Base-by-base conservation (phyloP, 1,284 basidiomycete genomes). In the Rhodotorula sp. region DNA sequence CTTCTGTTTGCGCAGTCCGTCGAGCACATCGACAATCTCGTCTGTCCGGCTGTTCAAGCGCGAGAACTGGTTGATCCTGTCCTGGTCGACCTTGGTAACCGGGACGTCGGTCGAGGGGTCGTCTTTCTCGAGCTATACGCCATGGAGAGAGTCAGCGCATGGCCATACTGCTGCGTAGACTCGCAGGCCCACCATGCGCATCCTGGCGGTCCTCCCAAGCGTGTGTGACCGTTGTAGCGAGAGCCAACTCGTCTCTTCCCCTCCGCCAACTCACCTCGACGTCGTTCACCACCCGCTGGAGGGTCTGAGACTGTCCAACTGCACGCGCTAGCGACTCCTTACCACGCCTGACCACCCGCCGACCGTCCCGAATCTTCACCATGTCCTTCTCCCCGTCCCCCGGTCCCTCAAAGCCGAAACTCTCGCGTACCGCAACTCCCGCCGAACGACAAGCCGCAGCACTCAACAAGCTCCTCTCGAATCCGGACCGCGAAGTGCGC, bases 21-120 rank as follows among this genome's bases (percentile, higher is more conserved):
- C 93, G 20, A 96, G 85, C 11, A 91, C 87, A 67, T 89, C 91
- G 74, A 90, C 86, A 51, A 94, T 84, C 56, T 86, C 85, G 16
- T 87, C 85, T 66, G 90, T 80, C 52, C 91, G 86, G 9, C 87
- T 88, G 79, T 97, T 97, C 57, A 95, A 84, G 78, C 93, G 94
- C 0, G 92, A 95, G 80, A 99, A 98, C 0, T 86, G 85, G 81
- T 91, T 97, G 82, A 98, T 99, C 26, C 86, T 85, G 76, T 93
- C 87, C 81, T 98, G 94, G 80, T 99, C 94, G 85, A 94, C 91
- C 20, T 54, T 64, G 24, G 71, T 69, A 20, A 77, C 76, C 26
- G 51, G 47, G 28, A 51, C 51, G 51, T 61, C 60, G 51, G 60
- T 22, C 50, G 60, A 18, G 20, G 51, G 7, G 37, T 61, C 60